A percentile compares a stretch with the other conserved stretches of the same genome.
Conservation (phyloP, 2,329 filamentous ascomycete species). For the Claviceps digitariae region DNA sequence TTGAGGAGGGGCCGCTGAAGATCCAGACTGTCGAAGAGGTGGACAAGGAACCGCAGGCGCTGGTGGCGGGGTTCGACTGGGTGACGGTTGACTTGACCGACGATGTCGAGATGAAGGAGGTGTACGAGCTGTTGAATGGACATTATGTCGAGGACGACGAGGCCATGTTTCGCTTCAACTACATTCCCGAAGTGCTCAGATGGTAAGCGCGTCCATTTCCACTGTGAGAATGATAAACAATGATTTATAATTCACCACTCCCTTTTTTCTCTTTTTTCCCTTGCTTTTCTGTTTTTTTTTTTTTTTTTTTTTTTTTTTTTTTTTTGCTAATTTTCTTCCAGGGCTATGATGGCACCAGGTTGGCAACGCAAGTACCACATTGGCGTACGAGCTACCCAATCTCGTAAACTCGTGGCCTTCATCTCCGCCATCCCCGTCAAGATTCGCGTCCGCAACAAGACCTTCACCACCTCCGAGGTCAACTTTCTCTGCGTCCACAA, state of each 20-base stretch:
- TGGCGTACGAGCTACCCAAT: slow-evolving; percentile 73
- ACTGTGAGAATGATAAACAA: background rate
- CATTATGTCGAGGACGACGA: slow-evolving; percentile 98
- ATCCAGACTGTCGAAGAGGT: slow-evolving; percentile 67
- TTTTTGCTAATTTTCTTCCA: slow-evolving; percentile 17
- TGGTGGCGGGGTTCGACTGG: slow-evolving; percentile 87
- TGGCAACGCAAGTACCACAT: slow-evolving; percentile 95
- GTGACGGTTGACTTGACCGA: slow-evolving; percentile 75
- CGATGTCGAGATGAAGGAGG: slow-evolving; percentile 68
- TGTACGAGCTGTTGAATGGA: slow-evolving; percentile 79
- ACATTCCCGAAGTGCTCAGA: slow-evolving; percentile 75
- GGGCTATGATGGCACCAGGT: slow-evolving; percentile 86
- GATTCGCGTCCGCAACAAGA: slow-evolving; percentile 64
- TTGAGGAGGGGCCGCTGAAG: slow-evolving; percentile 74
- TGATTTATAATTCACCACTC: background rate
- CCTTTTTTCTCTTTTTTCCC: background rate
- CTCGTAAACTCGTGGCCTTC: slow-evolving; percentile 81
- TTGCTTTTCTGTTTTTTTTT: background rate
- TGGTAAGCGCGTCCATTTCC: slow-evolving; percentile 43
- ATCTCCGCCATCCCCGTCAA: slow-evolving; percentile 86
- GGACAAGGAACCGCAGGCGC: slow-evolving; percentile 57
- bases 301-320: too few relatives aligned
- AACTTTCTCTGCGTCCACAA: slow-evolving; percentile 99
- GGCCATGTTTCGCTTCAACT: slow-evolving; percentile 96
- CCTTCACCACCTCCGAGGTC: slow-evolving; percentile 74